phyloP scores from a whole-genome alignment of 2,329 filamentous ascomycete species.

The Fusarium longipes region DNA sequence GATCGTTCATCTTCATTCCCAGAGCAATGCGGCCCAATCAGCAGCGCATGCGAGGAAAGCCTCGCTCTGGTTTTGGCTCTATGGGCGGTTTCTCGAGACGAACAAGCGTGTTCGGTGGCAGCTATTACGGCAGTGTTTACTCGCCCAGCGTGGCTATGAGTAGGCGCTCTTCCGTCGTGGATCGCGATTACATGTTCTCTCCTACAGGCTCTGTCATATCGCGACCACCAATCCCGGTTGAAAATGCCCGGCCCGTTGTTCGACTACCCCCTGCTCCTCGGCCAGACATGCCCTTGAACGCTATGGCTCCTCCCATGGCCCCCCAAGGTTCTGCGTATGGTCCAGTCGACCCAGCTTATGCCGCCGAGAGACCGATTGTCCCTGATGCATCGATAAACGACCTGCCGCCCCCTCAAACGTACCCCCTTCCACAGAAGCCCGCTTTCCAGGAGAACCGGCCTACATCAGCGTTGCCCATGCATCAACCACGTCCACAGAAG shows the following conservation, averaged over 20 bases:
- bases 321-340: conserved; percentile 10
- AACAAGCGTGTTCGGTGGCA: conserved; percentile 82
- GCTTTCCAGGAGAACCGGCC: conserved; percentile 66
- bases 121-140: conserved; percentile 80
- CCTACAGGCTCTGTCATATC: conserved; percentile 83
- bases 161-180: conserved; percentile 80
- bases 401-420: conserved; percentile 66
- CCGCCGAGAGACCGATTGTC: conserved; percentile 25
- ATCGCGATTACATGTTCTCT: conserved; percentile 80
- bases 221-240: conserved; percentile 70
- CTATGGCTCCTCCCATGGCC: conserved; percentile 26
- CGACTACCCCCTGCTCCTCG: conserved; percentile 76
- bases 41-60: conserved; percentile 77
- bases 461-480: conserved; percentile 74
- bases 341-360: conserved; percentile 31
- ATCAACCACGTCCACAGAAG: conserved; percentile 95
- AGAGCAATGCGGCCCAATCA: conserved; percentile 93
- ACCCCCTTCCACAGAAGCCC: conserved; percentile 69
- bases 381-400: conserved; percentile 60
- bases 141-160: conserved; percentile 90
- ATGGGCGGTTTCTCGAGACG: conserved; percentile 77
- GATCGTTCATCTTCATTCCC: conserved; percentile 98
- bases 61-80: conserved; percentile 76
- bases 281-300: conserved; percentile 44
- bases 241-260: conserved; percentile 78